These are phyloP conservation scores for Cryptococcus sp. DNA, from an alignment of 1,284 basidiomycete genomes.

Conservation along the genomic window DNA sequence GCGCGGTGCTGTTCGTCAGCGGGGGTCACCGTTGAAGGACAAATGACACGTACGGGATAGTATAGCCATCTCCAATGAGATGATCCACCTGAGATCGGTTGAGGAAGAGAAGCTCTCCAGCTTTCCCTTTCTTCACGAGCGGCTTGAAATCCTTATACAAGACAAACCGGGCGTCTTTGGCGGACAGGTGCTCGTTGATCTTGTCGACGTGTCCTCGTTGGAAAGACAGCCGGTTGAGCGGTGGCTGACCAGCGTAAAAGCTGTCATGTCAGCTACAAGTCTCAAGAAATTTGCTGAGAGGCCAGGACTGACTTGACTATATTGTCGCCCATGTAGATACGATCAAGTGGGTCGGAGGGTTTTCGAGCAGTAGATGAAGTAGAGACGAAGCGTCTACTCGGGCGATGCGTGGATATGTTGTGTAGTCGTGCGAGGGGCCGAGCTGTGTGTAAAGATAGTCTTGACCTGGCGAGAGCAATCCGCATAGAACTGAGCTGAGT, in stretches of 20 bases:
- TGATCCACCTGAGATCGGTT: slow-evolving; percentile 60
- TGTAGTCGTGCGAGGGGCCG: too few relatives aligned
- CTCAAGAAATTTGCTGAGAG: not conserved
- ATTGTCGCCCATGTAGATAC: slow-evolving; percentile 39
- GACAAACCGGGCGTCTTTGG: slow-evolving; percentile 63
- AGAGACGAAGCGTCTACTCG: not conserved
- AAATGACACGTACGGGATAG: slow-evolving; percentile 36
- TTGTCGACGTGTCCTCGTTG: slow-evolving; percentile 65
- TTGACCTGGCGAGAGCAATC: too few relatives aligned
- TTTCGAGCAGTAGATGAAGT: not conserved
- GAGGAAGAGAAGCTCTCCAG: slow-evolving; percentile 51
- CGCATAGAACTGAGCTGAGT: too few relatives aligned
- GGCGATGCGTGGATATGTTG: too few relatives aligned
- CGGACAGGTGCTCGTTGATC: slow-evolving; percentile 60
- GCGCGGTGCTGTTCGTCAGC: not conserved
- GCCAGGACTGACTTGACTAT: slow-evolving; percentile 33
- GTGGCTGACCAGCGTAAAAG: slow-evolving; percentile 65
- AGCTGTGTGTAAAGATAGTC: too few relatives aligned
- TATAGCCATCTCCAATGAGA: slow-evolving; percentile 50
- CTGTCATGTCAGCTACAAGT: slow-evolving; percentile 48
- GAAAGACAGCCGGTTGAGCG: slow-evolving; percentile 81
- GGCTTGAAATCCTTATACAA: slow-evolving; percentile 55
- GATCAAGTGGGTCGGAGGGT: not conserved
- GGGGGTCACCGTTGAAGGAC: not conserved
- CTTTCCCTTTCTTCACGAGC: slow-evolving; percentile 46